Conservation (phyloP, 2,329 filamentous ascomycete species). For the Macrophomina tecta region DNA sequence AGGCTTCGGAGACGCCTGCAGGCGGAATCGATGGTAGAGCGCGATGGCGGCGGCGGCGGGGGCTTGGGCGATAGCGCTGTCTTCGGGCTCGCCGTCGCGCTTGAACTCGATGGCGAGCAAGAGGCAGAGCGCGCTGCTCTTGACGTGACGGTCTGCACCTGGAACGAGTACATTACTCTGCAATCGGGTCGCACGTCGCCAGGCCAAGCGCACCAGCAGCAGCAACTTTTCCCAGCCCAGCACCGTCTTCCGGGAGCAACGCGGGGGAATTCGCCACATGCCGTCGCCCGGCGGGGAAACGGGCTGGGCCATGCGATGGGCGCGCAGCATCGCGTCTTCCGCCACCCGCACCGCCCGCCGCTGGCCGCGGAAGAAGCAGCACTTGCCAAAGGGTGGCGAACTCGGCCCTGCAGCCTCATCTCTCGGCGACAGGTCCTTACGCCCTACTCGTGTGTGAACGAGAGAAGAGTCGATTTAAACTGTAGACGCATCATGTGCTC, state of each 20-base stretch:
- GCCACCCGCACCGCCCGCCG: constrained; percentile 5
- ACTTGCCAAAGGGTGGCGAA: constrained; percentile 24
- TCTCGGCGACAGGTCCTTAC: background rate
- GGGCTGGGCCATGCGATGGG: constrained; percentile 18
- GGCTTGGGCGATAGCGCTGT: constrained; percentile 27
- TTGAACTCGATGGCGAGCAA: constrained; percentile 29
- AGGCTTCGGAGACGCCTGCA: too few relatives aligned
- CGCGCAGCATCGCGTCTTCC: constrained; percentile 17
- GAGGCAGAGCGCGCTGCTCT: constrained; percentile 17
- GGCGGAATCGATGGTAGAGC: constrained; percentile 18
- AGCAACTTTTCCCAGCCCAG: background rate
- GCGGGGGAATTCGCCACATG: background rate
- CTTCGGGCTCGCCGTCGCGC: constrained; percentile 30
- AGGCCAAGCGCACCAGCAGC: background rate
- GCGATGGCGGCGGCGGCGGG: constrained; percentile 20
- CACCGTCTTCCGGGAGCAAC: background rate
- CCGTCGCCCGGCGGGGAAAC: constrained; percentile 3
- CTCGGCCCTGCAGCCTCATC: constrained; percentile 20
- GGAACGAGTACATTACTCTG: background rate
- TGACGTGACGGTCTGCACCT: constrained; percentile 20
- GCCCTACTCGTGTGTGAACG: too few relatives aligned
- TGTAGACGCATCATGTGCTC: too few relatives aligned
- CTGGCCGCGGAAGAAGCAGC: constrained; percentile 11
- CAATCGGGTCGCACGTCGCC: constrained; percentile 26
- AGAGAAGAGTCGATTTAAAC: too few relatives aligned